Conservation (phyloP, 2,329 filamentous ascomycete species). For the Podosphaera aphanis region DNA sequence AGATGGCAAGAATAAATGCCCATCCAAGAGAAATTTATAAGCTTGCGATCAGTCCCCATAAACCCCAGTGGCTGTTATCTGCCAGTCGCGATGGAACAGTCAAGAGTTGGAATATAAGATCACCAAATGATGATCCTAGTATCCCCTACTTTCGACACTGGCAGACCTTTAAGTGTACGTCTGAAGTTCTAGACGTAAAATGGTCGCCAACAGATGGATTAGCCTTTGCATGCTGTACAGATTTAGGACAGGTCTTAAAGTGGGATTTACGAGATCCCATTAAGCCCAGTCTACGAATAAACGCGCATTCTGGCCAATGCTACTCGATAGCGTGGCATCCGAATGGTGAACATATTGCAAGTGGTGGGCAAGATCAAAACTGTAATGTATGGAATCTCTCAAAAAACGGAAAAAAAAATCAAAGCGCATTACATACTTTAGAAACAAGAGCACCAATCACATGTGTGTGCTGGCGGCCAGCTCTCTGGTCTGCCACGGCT, state of each 20-base stretch:
- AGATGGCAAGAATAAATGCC: slow-evolving; percentile 33
- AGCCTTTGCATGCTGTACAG: slow-evolving; percentile 39
- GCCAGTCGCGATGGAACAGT: slow-evolving; percentile 41
- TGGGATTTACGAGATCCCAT: slow-evolving; percentile 36
- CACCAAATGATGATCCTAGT: slow-evolving; percentile 23
- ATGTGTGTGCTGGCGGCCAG: slow-evolving; percentile 37
- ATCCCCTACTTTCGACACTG: slow-evolving; percentile 22
- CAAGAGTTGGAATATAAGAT: slow-evolving; percentile 34
- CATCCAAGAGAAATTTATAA: slow-evolving; percentile 40
- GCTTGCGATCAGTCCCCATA: slow-evolving; percentile 37
- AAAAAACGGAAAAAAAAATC: slow-evolving; percentile 33
- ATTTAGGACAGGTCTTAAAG: slow-evolving; percentile 35
- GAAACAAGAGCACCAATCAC: slow-evolving; percentile 35
- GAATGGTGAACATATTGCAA: slow-evolving; percentile 41
- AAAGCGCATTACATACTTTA: slow-evolving; percentile 39
- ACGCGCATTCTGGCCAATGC: slow-evolving; percentile 34
- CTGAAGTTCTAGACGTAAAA: slow-evolving; percentile 38
- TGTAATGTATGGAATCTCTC: slow-evolving; percentile 44
- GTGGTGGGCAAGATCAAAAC: slow-evolving; percentile 35
- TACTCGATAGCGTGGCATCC: slow-evolving; percentile 42
- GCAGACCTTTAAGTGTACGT: slow-evolving; percentile 20
- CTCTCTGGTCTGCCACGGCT: slow-evolving; percentile 39
- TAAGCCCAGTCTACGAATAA: slow-evolving; percentile 32
- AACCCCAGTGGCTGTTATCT: slow-evolving; percentile 31
- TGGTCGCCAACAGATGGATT: slow-evolving; percentile 40